These are phyloP conservation scores for Talaromyces albobiverticillius DNA, from an alignment of 2,329 filamentous ascomycete species.

Conservation along the genomic window DNA sequence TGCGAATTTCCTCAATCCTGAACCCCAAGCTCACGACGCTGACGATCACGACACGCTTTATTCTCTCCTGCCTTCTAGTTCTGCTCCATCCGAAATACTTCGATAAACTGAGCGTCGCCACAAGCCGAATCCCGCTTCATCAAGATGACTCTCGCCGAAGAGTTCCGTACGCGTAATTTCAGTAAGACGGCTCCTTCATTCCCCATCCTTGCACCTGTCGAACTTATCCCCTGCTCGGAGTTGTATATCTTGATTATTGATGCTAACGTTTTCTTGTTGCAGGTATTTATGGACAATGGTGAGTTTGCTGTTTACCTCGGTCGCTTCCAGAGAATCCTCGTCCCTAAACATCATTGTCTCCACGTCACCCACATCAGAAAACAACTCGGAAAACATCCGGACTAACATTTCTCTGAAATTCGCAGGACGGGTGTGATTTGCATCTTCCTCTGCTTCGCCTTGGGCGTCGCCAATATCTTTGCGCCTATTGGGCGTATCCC, in stretches of 20 bases:
- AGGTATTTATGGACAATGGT: conserved; percentile 71
- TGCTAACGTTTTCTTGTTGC: conserved; percentile 16
- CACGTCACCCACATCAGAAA: too few relatives aligned
- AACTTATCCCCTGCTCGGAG: too few relatives aligned
- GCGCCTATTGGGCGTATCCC: conserved; percentile 58
- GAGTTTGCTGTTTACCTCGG: conserved; percentile 29
- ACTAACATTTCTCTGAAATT: not conserved
- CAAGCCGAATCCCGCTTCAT: too few relatives aligned
- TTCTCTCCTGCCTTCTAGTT: too few relatives aligned
- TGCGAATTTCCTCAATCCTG: too few relatives aligned
- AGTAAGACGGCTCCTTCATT: conserved; percentile 58
- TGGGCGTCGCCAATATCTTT: conserved; percentile 68
- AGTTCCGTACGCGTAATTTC: conserved; percentile 65
- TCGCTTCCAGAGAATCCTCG: too few relatives aligned
- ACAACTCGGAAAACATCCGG: too few relatives aligned
- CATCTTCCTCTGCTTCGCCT: conserved; percentile 64
- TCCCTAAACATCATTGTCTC: too few relatives aligned
- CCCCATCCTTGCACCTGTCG: conserved; percentile 7
- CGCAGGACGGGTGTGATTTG: conserved; percentile 53
- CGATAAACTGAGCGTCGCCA: too few relatives aligned
- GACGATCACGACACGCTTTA: too few relatives aligned
- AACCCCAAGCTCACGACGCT: not conserved
- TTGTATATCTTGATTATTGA: too few relatives aligned
- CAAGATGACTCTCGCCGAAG: conserved; percentile 59
- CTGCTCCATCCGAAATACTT: too few relatives aligned